phyloP scores from a whole-genome alignment of 2,329 filamentous ascomycete genomes.

The Ophiostoma sp. region DNA sequence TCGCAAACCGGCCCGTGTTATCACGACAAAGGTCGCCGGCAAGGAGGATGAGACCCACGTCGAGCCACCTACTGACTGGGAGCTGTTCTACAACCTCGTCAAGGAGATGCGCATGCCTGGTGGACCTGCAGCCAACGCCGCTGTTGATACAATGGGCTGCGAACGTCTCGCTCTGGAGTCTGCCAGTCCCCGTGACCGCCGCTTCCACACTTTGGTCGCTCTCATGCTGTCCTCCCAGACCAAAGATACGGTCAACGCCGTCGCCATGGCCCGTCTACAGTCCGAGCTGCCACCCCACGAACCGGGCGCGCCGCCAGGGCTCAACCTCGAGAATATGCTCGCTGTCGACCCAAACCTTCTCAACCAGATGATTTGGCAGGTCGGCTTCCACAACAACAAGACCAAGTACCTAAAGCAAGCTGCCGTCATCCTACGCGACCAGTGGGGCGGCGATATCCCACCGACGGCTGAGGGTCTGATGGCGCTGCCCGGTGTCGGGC shows the following conservation, averaged over 20 bases:
- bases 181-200: conserved; percentile 56
- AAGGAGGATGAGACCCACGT: conserved; percentile 32
- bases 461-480: conserved; percentile 73
- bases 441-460: conserved; percentile 75
- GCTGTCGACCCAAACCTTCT: conserved; percentile 63
- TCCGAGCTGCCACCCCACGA: conserved; percentile 62
- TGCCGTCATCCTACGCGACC: conserved; percentile 70
- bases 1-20: conserved; percentile 33
- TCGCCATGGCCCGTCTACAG: conserved; percentile 77
- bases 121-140: conserved; percentile 66
- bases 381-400: conserved; percentile 95
- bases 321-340: conserved; percentile 77
- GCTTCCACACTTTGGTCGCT: conserved; percentile 83
- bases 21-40: conserved; percentile 14
- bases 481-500: conserved; percentile 80
- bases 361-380: conserved; percentile 76
- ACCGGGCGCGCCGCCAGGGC: conserved; percentile 48
- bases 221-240: conserved; percentile 93
- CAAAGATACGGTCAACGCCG: conserved; percentile 86
- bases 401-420: conserved; percentile 74
- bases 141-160: conserved; percentile 98
- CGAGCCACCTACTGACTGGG: conserved; percentile 76
- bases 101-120: conserved; percentile 69
- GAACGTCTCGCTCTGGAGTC: conserved; percentile 65
- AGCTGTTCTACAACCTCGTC: conserved; percentile 74